These are phyloP conservation scores for Starmerella kuoi DNA, from an alignment of 805 yeast genomes.

Conservation along the genomic window DNA sequence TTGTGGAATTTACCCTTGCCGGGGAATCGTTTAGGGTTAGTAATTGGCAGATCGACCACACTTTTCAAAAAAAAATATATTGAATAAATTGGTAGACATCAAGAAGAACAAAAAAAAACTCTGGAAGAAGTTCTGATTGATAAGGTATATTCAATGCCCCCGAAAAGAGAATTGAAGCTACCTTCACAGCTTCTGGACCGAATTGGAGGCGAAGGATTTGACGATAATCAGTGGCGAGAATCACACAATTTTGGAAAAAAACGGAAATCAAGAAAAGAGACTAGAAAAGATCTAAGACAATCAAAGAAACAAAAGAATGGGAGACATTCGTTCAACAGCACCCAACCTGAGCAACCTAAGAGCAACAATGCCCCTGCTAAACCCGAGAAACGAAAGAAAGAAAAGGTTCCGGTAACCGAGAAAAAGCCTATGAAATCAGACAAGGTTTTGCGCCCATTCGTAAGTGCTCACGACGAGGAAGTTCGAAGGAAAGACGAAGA, in stretches of 20 bases:
- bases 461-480: slow-evolving; percentile 37
- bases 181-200: slow-evolving; percentile 17
- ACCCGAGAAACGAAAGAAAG: slow-evolving; percentile 1
- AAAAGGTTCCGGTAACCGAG: background rate
- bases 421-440: slow-evolving; percentile 16
- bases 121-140: too few species aligned
- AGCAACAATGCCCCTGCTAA: background rate
- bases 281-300: slow-evolving; percentile 19
- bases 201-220: slow-evolving; percentile 12
- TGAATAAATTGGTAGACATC: too few species aligned
- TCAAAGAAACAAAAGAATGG: slow-evolving; percentile 14
- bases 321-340: background rate
- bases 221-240: slow-evolving; percentile 20
- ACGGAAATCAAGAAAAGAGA: slow-evolving; percentile 20
- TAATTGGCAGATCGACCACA: too few species aligned
- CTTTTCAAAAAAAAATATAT: too few species aligned
- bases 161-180: slow-evolving; percentile 10
- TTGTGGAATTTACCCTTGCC: too few species aligned
- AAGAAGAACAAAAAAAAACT: too few species aligned
- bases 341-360: background rate
- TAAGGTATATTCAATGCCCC: too few species aligned
- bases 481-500: slow-evolving; percentile 51
- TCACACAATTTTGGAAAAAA: slow-evolving; percentile 16
- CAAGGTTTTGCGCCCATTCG: slow-evolving; percentile 18
- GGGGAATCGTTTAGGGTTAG: too few species aligned